phyloP scores from a whole-genome alignment of 83 land plant genomes.

The Larix sibirica region DNA sequence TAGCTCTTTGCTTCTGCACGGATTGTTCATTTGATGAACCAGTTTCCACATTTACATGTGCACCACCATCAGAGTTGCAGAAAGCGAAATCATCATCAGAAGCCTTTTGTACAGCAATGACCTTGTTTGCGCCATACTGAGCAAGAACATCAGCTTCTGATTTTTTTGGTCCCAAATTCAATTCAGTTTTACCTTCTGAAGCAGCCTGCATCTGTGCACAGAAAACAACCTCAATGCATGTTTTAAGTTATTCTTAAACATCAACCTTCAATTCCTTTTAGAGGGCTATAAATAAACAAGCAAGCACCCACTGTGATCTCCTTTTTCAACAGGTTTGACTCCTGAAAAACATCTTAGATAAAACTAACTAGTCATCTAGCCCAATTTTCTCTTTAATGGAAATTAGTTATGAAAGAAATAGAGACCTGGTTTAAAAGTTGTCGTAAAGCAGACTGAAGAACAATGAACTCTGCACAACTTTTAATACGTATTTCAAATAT shows the following conservation, averaged over 20 bases:
- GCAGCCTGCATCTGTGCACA: constrained; percentile 19
- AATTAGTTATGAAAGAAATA: no score
- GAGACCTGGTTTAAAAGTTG: constrained; percentile 43
- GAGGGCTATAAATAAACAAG: not conserved
- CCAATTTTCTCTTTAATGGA: no score
- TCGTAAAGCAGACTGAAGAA: constrained; percentile 31
- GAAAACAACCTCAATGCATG: not conserved
- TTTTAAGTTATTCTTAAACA: not conserved
- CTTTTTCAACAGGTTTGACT: no score
- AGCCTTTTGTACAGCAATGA: not conserved
- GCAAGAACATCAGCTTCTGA: not conserved
- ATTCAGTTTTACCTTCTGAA: not conserved
- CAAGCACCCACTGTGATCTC: no score
- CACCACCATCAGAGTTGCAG: constrained; percentile 1
- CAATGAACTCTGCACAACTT: not conserved
- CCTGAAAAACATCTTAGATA: no score
- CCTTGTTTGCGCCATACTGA: not conserved
- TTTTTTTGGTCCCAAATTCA: not conserved
- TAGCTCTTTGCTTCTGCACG: not conserved
- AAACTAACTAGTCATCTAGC: no score
- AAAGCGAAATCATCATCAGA: not conserved
- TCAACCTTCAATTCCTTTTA: not conserved
- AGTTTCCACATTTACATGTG: not conserved
- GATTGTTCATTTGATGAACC: not conserved
- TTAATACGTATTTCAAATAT: constrained; percentile 8